Conservation (phyloP, 176 grass and related monocot species). For the Zea luxurians region DNA sequence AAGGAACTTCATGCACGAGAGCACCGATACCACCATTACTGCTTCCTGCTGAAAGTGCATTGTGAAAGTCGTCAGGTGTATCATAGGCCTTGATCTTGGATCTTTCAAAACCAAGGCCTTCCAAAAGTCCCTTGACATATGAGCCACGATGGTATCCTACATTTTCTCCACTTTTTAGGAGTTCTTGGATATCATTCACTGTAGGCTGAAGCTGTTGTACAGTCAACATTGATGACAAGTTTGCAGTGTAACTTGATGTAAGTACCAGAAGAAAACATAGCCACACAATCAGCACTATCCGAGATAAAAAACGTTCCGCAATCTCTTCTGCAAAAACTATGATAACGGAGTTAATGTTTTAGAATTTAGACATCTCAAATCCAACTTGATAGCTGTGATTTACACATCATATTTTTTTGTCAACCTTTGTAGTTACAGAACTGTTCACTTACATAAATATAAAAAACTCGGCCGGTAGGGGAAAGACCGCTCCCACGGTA, state of each 20-base stretch:
- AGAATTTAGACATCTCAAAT: neutral
- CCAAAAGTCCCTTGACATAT: constrained; percentile 45
- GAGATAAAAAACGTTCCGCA: constrained; percentile 31
- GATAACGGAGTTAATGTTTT: too few species aligned
- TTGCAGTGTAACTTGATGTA: constrained; percentile 64
- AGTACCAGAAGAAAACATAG: constrained; percentile 49
- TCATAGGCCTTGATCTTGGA: constrained; percentile 43
- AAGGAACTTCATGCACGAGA: constrained; percentile 53
- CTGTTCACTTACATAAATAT: neutral
- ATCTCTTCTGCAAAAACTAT: constrained; percentile 33
- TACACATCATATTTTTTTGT: too few species aligned
- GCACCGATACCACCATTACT: constrained; percentile 55
- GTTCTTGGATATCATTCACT: constrained; percentile 41
- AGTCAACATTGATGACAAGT: constrained; percentile 55
- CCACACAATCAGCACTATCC: constrained; percentile 58
- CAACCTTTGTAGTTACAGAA: neutral
- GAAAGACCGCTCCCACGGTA: too few species aligned
- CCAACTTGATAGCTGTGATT: neutral
- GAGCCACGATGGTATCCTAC: constrained; percentile 45
- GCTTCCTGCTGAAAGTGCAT: constrained; percentile 61
- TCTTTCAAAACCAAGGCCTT: constrained; percentile 42
- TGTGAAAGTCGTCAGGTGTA: constrained; percentile 7
- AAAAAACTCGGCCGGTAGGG: too few species aligned
- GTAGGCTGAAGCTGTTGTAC: constrained; percentile 52
- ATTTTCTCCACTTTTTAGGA: constrained; percentile 42